Conservation (phyloP, 768 basidiomycete genomes). For the Mycena leptocephala region DNA sequence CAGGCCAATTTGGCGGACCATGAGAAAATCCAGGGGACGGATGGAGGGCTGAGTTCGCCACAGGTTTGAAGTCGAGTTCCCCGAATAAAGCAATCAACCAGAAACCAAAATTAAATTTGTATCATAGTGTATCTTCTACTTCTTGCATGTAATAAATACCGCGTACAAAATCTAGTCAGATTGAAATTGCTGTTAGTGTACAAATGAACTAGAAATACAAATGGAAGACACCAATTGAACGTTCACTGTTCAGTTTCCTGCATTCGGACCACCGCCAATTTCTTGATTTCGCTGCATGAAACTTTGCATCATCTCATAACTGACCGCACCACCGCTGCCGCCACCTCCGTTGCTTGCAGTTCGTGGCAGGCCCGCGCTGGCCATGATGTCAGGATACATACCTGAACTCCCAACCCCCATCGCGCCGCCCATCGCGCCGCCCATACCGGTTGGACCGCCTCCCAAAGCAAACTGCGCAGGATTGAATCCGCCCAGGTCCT, state of each 20-base stretch:
- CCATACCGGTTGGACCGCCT: background rate
- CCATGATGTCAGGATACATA: conserved; percentile 36
- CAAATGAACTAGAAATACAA: conserved; percentile 31
- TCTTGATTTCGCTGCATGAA: conserved; percentile 58
- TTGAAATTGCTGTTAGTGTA: conserved; percentile 21
- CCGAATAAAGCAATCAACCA: background rate
- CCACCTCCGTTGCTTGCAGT: conserved; percentile 33
- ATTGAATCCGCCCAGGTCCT: conserved; percentile 33
- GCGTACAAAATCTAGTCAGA: background rate
- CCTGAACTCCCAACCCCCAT: conserved; percentile 27
- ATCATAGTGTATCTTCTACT: conserved; percentile 5
- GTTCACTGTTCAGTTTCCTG: background rate
- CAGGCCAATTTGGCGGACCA: conserved; percentile 93
- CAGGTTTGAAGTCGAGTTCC: conserved; percentile 44
- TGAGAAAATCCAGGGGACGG: conserved; percentile 87
- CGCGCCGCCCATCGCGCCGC: background rate
- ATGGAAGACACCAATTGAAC: background rate
- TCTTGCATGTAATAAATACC: background rate
- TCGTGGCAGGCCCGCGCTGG: conserved; percentile 35
- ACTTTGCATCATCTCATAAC: conserved; percentile 60
- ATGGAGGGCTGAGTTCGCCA: conserved; percentile 69
- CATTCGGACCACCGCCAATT: background rate
- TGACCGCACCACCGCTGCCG: conserved; percentile 46
- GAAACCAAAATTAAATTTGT: background rate
- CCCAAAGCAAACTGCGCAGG: conserved; percentile 20